Base-by-base conservation (phyloP, 257 asterid genomes). In the Avicennia marina region DNA sequence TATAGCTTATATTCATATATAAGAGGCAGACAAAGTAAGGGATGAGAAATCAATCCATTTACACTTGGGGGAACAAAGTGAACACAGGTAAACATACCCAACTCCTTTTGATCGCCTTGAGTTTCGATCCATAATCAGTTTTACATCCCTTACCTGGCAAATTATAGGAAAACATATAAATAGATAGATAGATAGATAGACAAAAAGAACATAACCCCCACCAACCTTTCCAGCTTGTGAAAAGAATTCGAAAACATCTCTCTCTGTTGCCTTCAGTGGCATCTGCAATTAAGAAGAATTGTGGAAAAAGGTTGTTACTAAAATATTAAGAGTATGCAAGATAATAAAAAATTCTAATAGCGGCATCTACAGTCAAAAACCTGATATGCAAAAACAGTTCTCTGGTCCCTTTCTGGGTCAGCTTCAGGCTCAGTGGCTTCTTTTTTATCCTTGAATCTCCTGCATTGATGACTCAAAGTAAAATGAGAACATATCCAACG, bases 381-480 rank as follows among this genome's bases (percentile, higher is more conserved):
- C 95, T 93, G 98, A 68, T 85, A 93, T 17, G 97, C 98, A 69
- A 93, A 93, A 68, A 93, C 98, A 50, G 98, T 93, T 78, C 97
- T 84, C 76, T 93, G 98, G 63, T 93, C 98, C 80, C 98, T 84
- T 74, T 93, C 98, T 48, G 98, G 98, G 62, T 93, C 98, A 45
- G 97, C 97, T 79, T 93, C 98, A 73, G 97, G 95, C 75, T 93
- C 98, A 48, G 55, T 78, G 4, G 86, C 78, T 74, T 93, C 98
- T 64, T 86, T 93, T 78, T 89, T 93, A 39, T 93, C 98, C 78
- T 82, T 93, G 68, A 78, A 93, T 63, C 97, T 80, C 96, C 98
- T 93, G 95, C 93, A 84, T 43, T 48, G 53, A 71, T 26, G 64
- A 75, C 93, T 86, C 90, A 59, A 46, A 73, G 68, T 26, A 81